These are phyloP conservation scores for Diaporthe sp. DNA, from an alignment of 2,329 filamentous ascomycete genomes.

Conservation along the genomic window DNA sequence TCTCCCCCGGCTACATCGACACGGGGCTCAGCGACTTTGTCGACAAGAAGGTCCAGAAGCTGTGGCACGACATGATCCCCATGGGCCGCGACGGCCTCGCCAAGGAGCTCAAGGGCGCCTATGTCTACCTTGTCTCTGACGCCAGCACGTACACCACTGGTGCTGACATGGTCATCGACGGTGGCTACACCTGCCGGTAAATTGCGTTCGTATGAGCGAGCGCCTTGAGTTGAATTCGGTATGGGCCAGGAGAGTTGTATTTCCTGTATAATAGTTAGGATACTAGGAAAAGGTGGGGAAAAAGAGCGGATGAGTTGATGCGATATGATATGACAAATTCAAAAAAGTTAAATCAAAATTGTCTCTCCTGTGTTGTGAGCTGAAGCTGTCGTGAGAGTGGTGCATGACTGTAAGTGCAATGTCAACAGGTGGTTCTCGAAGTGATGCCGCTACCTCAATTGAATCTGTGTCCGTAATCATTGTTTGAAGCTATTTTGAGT, in stretches of 20 bases:
- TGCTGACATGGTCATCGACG: constrained; percentile 76
- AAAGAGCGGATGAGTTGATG: background rate
- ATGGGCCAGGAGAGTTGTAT: background rate
- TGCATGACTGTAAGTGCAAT: no score
- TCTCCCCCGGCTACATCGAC: constrained; percentile 69
- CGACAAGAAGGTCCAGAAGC: constrained; percentile 71
- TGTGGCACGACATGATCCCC: constrained; percentile 80
- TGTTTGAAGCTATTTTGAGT: background rate
- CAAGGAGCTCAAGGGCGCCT: constrained; percentile 80
- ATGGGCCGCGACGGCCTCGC: constrained; percentile 76
- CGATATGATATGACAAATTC: background rate
- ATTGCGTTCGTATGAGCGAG: background rate
- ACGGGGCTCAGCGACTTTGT: constrained; percentile 75
- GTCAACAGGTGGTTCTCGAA: no score
- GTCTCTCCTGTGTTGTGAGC: background rate
- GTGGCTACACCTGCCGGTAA: constrained; percentile 68
- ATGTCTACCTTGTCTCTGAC: constrained; percentile 80
- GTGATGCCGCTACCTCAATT: background rate
- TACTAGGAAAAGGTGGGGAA: background rate
- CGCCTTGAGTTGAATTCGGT: no score
- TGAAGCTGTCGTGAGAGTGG: background rate
- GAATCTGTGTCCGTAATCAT: no score
- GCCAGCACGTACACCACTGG: constrained; percentile 82
- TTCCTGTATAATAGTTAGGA: constrained; percentile 16
- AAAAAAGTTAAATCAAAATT: background rate